Evolutionary conservation across 2,329 filamentous ascomycete species (phyloP).

Genomic region (Lanzia echinophila): DNA sequence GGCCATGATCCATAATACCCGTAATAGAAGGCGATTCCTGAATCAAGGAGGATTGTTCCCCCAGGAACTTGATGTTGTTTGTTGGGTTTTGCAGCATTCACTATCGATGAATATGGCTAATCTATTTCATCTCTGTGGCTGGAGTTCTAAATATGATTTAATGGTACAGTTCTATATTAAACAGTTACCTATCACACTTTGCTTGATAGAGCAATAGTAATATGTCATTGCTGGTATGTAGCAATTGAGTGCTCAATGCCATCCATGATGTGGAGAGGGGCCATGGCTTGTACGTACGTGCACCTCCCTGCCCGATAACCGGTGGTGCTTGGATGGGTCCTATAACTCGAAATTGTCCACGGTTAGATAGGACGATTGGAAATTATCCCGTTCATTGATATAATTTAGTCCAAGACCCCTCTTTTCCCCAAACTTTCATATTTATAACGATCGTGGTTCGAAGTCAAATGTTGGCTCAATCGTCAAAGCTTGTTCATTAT

Average conservation of each 20-base stretch:
- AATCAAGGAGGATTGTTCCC: no score
- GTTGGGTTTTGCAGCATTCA: no score
- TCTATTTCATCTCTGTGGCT: no score
- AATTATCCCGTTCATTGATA: conserved; percentile 9
- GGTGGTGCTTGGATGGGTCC: conserved; percentile 5
- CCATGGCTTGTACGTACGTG: conserved; percentile 10
- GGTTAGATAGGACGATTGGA: conserved; percentile 2
- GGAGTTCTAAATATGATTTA: no score
- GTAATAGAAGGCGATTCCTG: no score
- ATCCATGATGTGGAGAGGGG: conserved; percentile 1
- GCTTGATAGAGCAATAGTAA: neutral
- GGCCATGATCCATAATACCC: no score
- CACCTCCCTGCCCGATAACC: conserved; percentile 8
- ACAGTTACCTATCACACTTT: no score
- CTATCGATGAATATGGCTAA: no score
- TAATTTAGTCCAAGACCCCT: conserved; percentile 9
- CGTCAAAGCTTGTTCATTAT: conserved; percentile 7
- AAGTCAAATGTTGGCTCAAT: conserved; percentile 6
- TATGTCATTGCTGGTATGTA: neutral
- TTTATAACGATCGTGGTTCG: conserved; percentile 4
- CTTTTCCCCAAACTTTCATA: conserved; percentile 9
- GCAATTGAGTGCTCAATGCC: neutral
- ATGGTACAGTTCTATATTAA: no score
- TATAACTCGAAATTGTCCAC: conserved; percentile 3
- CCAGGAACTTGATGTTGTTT: no score